Evolutionary conservation across 305 asterid genomes (phyloP).

Genomic region (Solanum hybrid): DNA sequence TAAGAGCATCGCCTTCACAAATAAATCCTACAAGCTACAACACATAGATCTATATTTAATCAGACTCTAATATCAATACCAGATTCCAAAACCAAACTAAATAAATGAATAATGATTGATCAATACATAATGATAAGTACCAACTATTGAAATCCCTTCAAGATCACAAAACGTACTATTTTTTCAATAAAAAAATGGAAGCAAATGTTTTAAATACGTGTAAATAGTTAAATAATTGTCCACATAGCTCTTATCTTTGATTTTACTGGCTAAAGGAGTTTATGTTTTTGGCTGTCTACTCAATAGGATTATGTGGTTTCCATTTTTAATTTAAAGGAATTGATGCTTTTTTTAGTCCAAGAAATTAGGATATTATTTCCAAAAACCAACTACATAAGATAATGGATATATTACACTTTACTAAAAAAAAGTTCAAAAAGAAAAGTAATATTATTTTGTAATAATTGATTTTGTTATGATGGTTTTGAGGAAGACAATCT

Average conservation of each 20-base stretch:
- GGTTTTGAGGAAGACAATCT: background rate
- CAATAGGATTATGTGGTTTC: background rate
- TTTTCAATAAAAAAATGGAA: background rate
- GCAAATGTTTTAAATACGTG: constrained; percentile 6
- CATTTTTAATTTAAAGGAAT: background rate
- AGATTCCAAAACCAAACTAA: background rate
- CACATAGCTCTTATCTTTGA: constrained; percentile 5
- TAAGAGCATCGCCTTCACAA: fast-evolving
- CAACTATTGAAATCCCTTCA: constrained; percentile 5
- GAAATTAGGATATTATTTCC: constrained; percentile 11
- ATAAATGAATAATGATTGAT: background rate
- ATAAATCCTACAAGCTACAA: background rate
- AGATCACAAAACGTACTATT: background rate
- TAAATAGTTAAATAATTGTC: constrained; percentile 3
- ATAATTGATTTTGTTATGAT: background rate
- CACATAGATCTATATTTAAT: fast-evolving
- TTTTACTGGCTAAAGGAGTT: background rate
- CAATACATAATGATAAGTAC: background rate
- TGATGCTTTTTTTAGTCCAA: background rate
- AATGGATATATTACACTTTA: background rate
- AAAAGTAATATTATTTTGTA: background rate
- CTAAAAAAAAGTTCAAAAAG: background rate
- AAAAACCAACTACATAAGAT: constrained; percentile 4
- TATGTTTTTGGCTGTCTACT: background rate
- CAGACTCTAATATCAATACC: fast-evolving